Evolutionary conservation across 169 alveolate species (phyloP).

Genomic region (Amoebophrya sp.): DNA sequence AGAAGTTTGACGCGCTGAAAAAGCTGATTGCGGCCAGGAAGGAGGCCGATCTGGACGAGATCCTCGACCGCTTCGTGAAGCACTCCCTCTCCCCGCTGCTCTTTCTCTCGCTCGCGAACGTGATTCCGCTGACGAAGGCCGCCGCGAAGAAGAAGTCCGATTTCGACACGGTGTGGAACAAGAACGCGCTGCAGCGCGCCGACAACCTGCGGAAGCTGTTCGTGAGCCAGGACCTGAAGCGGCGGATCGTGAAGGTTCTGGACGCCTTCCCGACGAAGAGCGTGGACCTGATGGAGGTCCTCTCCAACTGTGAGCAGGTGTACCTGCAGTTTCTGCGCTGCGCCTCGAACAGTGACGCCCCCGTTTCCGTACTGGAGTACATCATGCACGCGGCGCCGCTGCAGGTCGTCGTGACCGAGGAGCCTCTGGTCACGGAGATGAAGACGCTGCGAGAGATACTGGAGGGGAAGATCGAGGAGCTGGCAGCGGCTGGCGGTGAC

Average conservation of each 20-base stretch:
- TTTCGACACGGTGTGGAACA: not conserved
- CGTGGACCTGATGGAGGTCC: not conserved
- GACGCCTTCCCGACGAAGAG: not conserved
- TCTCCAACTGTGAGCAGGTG: not conserved
- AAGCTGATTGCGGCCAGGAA: no score
- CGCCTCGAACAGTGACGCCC: not conserved
- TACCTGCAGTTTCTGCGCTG: not conserved
- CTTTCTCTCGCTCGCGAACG: not conserved
- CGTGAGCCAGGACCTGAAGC: not conserved
- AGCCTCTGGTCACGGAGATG: no score
- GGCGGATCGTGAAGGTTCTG: not conserved
- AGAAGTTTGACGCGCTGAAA: no score
- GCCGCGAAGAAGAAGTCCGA: not conserved
- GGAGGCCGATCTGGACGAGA: not conserved
- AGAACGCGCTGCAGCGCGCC: not conserved
- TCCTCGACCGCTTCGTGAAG: not conserved
- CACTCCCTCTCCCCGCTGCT: not conserved
- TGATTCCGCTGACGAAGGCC: not conserved
- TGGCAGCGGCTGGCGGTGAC: no score
- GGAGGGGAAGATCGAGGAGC: not conserved
- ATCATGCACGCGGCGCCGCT: not conserved
- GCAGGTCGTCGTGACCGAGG: no score
- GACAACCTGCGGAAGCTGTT: not conserved
- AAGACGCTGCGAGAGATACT: not conserved
- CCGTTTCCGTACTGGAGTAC: not conserved